Evolutionary conservation across 2,329 filamentous ascomycete species (phyloP), one percentile per base, ranked within the genome.

Genomic region (Sarocladium strictum): DNA sequence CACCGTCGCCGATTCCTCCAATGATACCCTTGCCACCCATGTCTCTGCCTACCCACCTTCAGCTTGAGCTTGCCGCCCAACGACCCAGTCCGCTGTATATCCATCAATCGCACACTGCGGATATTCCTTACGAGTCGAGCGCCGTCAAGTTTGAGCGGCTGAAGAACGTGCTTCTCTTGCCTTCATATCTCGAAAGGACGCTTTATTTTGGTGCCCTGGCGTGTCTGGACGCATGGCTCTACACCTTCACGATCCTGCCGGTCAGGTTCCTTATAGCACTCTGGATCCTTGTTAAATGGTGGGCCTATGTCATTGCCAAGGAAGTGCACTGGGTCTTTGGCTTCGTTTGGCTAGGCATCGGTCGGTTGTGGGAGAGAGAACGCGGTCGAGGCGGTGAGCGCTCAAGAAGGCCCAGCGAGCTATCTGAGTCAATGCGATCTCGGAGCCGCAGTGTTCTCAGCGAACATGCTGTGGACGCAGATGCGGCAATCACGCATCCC

Each of bases 161-260:
- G 12, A 80, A 90, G 60, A 97, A 97, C 66, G 95, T 97, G 57
- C 71, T 99, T 5, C 76, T 91, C 24, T 74, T 99, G 3, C 91
- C 93, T 0, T 80, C 84, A 0, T 89, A 87, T 57, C 77, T 99
- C 4, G 94, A 99, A 71, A 81, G 87, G 45, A 87, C 92, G 0
- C 79, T 99, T 5, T 84, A 85, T 57, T 97, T 99, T 70, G 94
- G 94, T 6, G 86, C 89, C 0, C 72, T 97, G 32, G 92, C 93
- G 6, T 99, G 94, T 70, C 76, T 99, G 5, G 94, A 99, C 67
- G 89, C 93, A 1, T 99, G 93, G 91, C 80, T 99, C 1, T 94
- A 97, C 71, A 95, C 90, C 1, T 95, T 99, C 63, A 99, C 94
- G 0, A 96, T 99, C 43, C 75, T 99, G 0, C 94, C 94, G 0